A percentile compares a stretch with the other conserved stretches of the same genome.
phyloP scores from a whole-genome alignment of 2,329 filamentous ascomycete species.

The Colletotrichum ledebouriae region DNA sequence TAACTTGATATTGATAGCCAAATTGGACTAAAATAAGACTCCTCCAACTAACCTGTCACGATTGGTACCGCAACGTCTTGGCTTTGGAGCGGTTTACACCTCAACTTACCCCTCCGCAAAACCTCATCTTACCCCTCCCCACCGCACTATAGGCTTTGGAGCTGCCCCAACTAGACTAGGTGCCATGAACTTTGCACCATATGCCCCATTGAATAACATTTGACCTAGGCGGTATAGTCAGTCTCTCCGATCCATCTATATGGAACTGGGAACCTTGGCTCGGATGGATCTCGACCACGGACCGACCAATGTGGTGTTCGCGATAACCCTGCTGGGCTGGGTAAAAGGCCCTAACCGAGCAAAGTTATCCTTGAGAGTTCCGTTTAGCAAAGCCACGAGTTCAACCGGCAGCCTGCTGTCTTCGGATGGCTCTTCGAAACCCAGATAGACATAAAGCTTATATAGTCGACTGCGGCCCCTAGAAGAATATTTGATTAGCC shows the following conservation, averaged over 20 bases:
- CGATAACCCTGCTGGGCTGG: slow-evolving; percentile 7
- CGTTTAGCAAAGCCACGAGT: neutral
- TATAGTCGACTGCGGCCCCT: neutral
- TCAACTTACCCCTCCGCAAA: too few relatives aligned
- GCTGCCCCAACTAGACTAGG: slow-evolving; percentile 10
- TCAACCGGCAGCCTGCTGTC: neutral
- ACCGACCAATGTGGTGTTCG: slow-evolving; percentile 7
- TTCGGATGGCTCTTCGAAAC: neutral
- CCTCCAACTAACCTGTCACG: neutral
- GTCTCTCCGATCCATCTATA: slow-evolving; percentile 15
- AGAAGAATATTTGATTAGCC: neutral
- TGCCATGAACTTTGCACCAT: slow-evolving; percentile 3
- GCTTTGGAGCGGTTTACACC: too few relatives aligned
- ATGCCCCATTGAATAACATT: slow-evolving; percentile 13
- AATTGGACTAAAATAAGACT: slow-evolving; percentile 27
- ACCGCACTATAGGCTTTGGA: too few relatives aligned
- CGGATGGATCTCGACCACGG: neutral
- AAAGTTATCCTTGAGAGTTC: neutral
- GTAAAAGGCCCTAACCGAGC: neutral
- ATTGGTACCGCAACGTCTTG: slow-evolving; percentile 26
- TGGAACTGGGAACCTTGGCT: slow-evolving; percentile 21
- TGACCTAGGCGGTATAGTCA: neutral
- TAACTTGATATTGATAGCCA: slow-evolving; percentile 33
- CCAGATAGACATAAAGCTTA: slow-evolving; percentile 16
- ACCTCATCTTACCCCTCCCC: too few relatives aligned